Evolutionary conservation across 2,329 filamentous ascomycete species (phyloP), one percentile per base, ranked within the genome.

Genomic region (Keithomyces neogunnii): DNA sequence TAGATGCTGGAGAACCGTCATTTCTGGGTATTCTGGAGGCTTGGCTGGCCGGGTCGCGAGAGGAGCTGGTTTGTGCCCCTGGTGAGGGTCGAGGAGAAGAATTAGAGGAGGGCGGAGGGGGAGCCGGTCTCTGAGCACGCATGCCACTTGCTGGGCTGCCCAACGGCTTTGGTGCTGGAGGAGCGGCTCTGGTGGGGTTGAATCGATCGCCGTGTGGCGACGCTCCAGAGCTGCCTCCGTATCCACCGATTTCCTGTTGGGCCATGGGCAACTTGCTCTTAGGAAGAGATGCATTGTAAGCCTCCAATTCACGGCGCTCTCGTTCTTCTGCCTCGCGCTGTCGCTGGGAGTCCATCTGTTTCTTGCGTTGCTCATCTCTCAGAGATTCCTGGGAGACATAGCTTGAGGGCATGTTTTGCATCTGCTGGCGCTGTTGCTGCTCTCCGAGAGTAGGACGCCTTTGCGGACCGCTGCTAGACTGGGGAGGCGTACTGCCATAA

Each of bases 221-320:
- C 11, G 55, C 51, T 30, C 58, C 54, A 44, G 53, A 54, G 30
- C 75, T 75, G 55, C 77, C 74, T 39, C 81, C 77, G 55, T 82
- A 86, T 33, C 85, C 84, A 52, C 88, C 89, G 59, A 97, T 73
- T 67, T 97, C 93, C 69, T 96, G 91, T 66, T 97, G 89, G 33
- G 91, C 90, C 57, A 93, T 63, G 2, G 89, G 88, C 9, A 84
- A 72, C 65, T 88, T 89, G 56, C 79, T 84, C 73, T 95, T 87
- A 33, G 90, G 92, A 53, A 96, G 72, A 29, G 88, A 89, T 36
- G 89, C 87, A 67, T 97, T 96, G 69, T 96, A 96, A 19, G 84
- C 88, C 64, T 93, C 90, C 59, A 88, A 76, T 48, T 96, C 89
- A 57, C 85, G 81, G 50, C 88, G 79, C 50, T 79, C 79, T 61